Conservation (phyloP, 2,329 filamentous ascomycete species). For the Clonostachys chloroleuca region DNA sequence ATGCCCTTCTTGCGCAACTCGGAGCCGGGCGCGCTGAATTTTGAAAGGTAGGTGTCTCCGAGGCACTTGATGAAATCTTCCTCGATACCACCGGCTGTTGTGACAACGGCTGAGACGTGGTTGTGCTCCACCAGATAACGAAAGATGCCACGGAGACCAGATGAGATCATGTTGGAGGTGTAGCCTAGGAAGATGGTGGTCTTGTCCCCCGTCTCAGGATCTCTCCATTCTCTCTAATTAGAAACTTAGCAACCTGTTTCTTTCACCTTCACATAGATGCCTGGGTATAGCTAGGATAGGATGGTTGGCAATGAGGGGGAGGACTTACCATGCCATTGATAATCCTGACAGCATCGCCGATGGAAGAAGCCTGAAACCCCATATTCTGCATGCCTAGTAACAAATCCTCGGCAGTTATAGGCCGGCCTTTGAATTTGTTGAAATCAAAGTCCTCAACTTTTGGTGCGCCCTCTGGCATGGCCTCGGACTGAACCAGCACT, state of each 20-base stretch:
- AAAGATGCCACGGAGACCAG: slow-evolving; percentile 84
- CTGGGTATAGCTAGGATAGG: too few species aligned
- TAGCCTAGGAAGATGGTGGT: slow-evolving; percentile 97
- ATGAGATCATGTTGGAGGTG: slow-evolving; percentile 96
- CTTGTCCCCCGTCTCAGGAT: slow-evolving; percentile 71
- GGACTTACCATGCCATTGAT: slow-evolving; percentile 89
- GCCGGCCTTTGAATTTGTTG: slow-evolving; percentile 64
- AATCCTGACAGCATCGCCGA: slow-evolving; percentile 83
- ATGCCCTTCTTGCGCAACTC: slow-evolving; percentile 78
- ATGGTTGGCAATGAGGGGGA: not conserved
- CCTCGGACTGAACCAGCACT: slow-evolving; percentile 79
- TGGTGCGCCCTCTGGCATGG: slow-evolving; percentile 72
- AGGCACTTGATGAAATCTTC: slow-evolving; percentile 99
- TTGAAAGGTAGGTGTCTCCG: slow-evolving; percentile 86
- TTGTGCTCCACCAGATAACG: slow-evolving; percentile 91
- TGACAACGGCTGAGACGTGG: slow-evolving; percentile 90
- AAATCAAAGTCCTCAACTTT: slow-evolving; percentile 92
- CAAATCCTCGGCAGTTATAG: slow-evolving; percentile 83
- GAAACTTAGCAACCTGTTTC: slow-evolving; percentile 1
- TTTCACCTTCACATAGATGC: not conserved
- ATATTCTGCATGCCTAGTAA: slow-evolving; percentile 78
- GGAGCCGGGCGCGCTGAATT: slow-evolving; percentile 74
- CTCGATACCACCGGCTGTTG: slow-evolving; percentile 91
- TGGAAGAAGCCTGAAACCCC: slow-evolving; percentile 68
- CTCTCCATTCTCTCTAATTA: slow-evolving; percentile 65